Evolutionary conservation across 164 flowering plant genomes (phyloP), one percentile per base, ranked within the genome.

Genomic region (Malania oleifera): DNA sequence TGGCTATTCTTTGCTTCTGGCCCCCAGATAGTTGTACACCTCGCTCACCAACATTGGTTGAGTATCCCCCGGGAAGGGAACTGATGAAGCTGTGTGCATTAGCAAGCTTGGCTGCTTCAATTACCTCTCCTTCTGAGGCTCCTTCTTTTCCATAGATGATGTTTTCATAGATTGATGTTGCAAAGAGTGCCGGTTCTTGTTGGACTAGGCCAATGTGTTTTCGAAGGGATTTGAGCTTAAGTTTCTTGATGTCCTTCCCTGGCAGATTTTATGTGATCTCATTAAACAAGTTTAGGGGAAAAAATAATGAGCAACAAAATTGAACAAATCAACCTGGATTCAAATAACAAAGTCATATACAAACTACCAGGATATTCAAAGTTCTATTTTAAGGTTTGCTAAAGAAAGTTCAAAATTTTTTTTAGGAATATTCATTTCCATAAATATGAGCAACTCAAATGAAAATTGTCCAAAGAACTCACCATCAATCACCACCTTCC

Each of bases 11-110:
- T 64, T 93, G 99, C 51, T 81, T 84, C 61, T 93, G 99, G 7
- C 99, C 99, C 19, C 99, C 99, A 0, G 99, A 93, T 4, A 93
- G 79, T 56, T 90, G 98, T 13, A 90, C 91, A 11, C 99, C 99
- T 54, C 97, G 70, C 65, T 93, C 99, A 0, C 99, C 99, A 0
- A 91, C 99, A 55, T 75, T 76, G 18, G 99, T 93, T 12, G 81
- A 77, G 86, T 95, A 93, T 55, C 98, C 96, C 37, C 87, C 96
- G 0, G 99, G 97, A 7, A 95, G 95, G 38, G 75, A 68, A 48
- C 93, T 84, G 45, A 95, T 89, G 84, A 91, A 95, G 52, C 59
- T 65, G 52, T 90, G 95, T 3, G 99, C 96, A 65, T 91, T 91
- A 0, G 97, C 96, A 1, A 87, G 88, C 74, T 82, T 84, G 2